Base-by-base conservation (phyloP, 2,329 filamentous ascomycete species). In the Macrophomina pseudophaseolina region DNA sequence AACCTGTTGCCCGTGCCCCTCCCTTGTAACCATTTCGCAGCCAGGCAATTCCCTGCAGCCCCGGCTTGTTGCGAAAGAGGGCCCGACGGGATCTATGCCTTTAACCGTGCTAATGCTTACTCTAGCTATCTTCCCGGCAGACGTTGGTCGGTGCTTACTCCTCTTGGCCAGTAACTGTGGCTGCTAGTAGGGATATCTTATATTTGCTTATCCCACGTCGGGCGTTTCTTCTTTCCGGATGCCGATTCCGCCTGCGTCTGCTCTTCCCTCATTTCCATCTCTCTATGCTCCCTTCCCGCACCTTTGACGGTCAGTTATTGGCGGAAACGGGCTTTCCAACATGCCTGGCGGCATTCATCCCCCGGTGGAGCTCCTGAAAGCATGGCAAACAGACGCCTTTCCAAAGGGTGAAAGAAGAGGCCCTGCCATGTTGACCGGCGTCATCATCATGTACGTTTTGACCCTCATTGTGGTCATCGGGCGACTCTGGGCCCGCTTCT, bases 341-440 rank as follows among this genome's bases (percentile, higher is more conserved):
- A 64, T 64, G 62, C 48, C 62, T 53, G 62, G 62, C 18, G 62
- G 62, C 30, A 14, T 54, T 11, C 48, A 64, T 14, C 63, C 63
- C 5, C 63, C 63, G 40, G 11, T 48, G 9, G 38, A 56, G 7
- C 51, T 65, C 6, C 23, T 58, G 28, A 28, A 23, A 11, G 38
- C 23, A 14, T 65, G 63, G 63, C 51, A 56, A 52, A 58, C 63
- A 35, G 63, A 48, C 11, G 4, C 38, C 5, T 65, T 35, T 49
- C 51, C 53, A 23, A 38, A 65, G 9, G 51, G 51, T 8, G 23
- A 46, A 16, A 38, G 51, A 16, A 60, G 38, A 46, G 56, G 44
- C 18, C 44, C 28, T 11, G 28, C 56, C n/a, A 30, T 60, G 16
- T 14, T 46, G 38, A 32, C 46, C 38, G 44, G 40, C 5, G 38